These are phyloP conservation scores for Trichophyton equinum DNA, from an alignment of 2,329 filamentous ascomycete genomes.

Conservation along the genomic window DNA sequence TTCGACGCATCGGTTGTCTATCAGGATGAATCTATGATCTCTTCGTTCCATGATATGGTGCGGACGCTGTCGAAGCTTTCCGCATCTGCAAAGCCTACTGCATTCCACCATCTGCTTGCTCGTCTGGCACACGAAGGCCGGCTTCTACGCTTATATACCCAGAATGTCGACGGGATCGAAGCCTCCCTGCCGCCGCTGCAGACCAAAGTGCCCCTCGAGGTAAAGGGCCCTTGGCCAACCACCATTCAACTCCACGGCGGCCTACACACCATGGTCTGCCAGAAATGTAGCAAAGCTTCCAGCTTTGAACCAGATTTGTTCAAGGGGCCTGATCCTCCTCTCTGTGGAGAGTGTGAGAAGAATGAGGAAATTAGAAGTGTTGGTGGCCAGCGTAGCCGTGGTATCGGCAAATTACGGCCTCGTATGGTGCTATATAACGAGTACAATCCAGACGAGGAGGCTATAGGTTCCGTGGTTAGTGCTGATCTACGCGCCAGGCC, in stretches of 20 bases:
- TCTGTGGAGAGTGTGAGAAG: conserved; percentile 61
- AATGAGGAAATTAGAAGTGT: conserved; percentile 64
- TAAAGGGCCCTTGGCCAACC: conserved; percentile 81
- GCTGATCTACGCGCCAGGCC: conserved; percentile 75
- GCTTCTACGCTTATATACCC: conserved; percentile 79
- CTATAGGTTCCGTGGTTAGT: conserved; percentile 80
- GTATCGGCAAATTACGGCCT: conserved; percentile 77
- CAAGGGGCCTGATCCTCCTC: conserved; percentile 67
- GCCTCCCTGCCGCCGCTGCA: conserved; percentile 66
- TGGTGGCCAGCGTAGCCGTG: conserved; percentile 81
- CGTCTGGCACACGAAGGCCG: conserved; percentile 79
- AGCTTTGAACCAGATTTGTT: conserved; percentile 71
- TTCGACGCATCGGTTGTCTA: conserved; percentile 95
- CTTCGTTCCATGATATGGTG: conserved; percentile 93
- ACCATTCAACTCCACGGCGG: conserved; percentile 91
- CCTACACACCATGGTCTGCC: conserved; percentile 90
- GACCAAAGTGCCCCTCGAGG: conserved; percentile 67
- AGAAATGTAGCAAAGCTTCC: conserved; percentile 69
- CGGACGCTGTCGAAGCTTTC: conserved; percentile 72
- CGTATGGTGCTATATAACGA: conserved; percentile 97
- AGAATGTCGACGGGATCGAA: conserved; percentile 95
- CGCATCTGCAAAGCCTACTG: conserved; percentile 63
- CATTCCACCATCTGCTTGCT: conserved; percentile 87
- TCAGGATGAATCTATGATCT: conserved; percentile 76
- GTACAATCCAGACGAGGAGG: conserved; percentile 89